Evolutionary conservation across 495 filamentous ascomycete genomes (phyloP), one percentile per base, ranked within the genome.

Genomic region (Aspergillus homomorphus): DNA sequence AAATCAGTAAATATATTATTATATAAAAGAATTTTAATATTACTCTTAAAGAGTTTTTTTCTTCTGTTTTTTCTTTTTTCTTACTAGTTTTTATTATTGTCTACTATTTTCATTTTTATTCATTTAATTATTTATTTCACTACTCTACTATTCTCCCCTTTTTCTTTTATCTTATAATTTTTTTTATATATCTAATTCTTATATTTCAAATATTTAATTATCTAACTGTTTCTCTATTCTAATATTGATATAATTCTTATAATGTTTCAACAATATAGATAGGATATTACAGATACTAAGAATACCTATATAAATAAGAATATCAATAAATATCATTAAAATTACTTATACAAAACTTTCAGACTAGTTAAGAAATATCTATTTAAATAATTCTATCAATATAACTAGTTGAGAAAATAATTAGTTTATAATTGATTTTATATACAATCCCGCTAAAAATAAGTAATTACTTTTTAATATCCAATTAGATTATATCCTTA

Each of bases 371-470:
- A n/a, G n/a, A n/a, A n/a, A n/a, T n/a, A n/a, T n/a, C n/a, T n/a
- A n/a, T n/a, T n/a, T n/a, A 43, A n/a, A 12, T 49, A 12, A 49
- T 49, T 21, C 20, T 49, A 12, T 12, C 20, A 12, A 49, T 49
- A 49, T 12, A 8, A 12, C 8, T 14, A 49, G 19, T 8, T 8
- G 12, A 8, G n/a, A 43, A 10, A 8, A 14, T 10, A 43, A 43
- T 45, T 18, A 45, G n/a, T 45, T 20, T n/a, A 21, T 51, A 22
- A 51, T 42, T 20, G 20, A n/a, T n/a, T n/a, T n/a, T n/a, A n/a
- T 54, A 21, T 43, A 21, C 12, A 44, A 38, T 42, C 24, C 42
- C 24, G 24, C 44, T 43, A 20, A 54, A 54, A 54, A 4, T 53
- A 49, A 49, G 20, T 12, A 49, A 8, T 49, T 49, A 43, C 9